phyloP scores from a whole-genome alignment of 1,139 yeast species.

The Magnusiomyces magnusii region DNA sequence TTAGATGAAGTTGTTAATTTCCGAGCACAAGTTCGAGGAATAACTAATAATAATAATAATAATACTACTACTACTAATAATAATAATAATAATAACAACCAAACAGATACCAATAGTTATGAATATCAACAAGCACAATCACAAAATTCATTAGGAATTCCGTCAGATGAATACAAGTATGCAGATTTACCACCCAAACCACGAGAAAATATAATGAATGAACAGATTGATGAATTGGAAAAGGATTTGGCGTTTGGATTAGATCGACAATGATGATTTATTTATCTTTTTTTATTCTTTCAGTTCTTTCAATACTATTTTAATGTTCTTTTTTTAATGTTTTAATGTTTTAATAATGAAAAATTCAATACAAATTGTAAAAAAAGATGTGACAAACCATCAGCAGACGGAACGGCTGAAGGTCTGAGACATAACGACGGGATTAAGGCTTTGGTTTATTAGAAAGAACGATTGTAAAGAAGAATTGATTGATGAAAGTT shows the following conservation, averaged over 20 bases:
- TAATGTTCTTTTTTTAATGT: not conserved
- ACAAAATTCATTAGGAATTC: slow-evolving; percentile 26
- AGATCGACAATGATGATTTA: slow-evolving; percentile 35
- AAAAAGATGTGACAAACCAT: no score
- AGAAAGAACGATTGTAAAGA: no score
- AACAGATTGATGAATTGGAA: slow-evolving; percentile 39
- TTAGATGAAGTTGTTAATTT: slow-evolving; percentile 72
- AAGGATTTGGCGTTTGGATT: slow-evolving; percentile 54
- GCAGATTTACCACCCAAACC: slow-evolving; percentile 41
- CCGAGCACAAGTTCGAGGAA: slow-evolving; percentile 63
- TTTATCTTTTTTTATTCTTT: not conserved
- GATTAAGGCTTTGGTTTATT: no score
- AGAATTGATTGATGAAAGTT: no score
- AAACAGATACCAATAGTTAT: no score
- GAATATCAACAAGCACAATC: slow-evolving; percentile 24
- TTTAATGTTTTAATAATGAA: not conserved
- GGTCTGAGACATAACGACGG: no score
- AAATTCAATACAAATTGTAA: no score
- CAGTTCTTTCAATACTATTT: not conserved
- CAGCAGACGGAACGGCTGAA: no score
- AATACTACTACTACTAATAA: slow-evolving; percentile 16
- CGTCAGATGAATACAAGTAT: slow-evolving; percentile 34
- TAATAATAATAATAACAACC: slow-evolving; percentile 15
- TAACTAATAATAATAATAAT: slow-evolving; percentile 37
- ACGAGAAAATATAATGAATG: slow-evolving; percentile 32